phyloP scores from a whole-genome alignment of 805 yeast genomes.

The Candida peoriensis region DNA sequence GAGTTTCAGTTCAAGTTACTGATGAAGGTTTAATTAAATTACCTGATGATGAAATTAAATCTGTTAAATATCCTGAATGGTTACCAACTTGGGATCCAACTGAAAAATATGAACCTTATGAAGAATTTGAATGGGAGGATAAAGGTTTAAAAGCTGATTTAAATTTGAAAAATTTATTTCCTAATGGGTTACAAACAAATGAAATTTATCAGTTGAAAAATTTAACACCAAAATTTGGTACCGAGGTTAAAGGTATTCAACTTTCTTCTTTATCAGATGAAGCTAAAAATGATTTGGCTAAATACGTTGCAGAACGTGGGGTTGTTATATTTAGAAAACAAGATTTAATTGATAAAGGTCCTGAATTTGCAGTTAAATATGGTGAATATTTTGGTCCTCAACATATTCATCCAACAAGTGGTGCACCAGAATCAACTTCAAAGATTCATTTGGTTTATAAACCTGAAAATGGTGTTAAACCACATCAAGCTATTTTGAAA shows the following conservation, averaged over 20 bases:
- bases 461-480: slow-evolving; percentile 3
- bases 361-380: slow-evolving; percentile 42
- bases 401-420: slow-evolving; percentile 72
- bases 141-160: slow-evolving; percentile 8
- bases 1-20: slow-evolving; percentile 3
- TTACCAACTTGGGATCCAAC: slow-evolving; percentile 10
- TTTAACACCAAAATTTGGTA: slow-evolving; percentile 11
- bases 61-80: slow-evolving; percentile 4
- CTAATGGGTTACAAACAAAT: background rate
- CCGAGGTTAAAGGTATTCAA: slow-evolving; percentile 56
- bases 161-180: slow-evolving; percentile 4
- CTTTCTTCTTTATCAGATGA: slow-evolving; percentile 45
- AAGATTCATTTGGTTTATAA: slow-evolving; percentile 57
- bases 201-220: background rate
- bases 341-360: slow-evolving; percentile 54
- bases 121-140: slow-evolving; percentile 7
- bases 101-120: slow-evolving; percentile 9
- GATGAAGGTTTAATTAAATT: slow-evolving; percentile 4
- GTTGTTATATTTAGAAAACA: slow-evolving; percentile 64
- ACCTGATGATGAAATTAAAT: slow-evolving; percentile 1
- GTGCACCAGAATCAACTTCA: slow-evolving; percentile 51
- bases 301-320: slow-evolving; percentile 63
- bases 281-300: slow-evolving; percentile 66
- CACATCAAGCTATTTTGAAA: background rate
- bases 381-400: slow-evolving; percentile 65